Percentiles rank a stretch among this genome's conserved stretches.
Conservation (phyloP, 2,329 filamentous ascomycete genomes). For the Aspergillus japonicus region DNA sequence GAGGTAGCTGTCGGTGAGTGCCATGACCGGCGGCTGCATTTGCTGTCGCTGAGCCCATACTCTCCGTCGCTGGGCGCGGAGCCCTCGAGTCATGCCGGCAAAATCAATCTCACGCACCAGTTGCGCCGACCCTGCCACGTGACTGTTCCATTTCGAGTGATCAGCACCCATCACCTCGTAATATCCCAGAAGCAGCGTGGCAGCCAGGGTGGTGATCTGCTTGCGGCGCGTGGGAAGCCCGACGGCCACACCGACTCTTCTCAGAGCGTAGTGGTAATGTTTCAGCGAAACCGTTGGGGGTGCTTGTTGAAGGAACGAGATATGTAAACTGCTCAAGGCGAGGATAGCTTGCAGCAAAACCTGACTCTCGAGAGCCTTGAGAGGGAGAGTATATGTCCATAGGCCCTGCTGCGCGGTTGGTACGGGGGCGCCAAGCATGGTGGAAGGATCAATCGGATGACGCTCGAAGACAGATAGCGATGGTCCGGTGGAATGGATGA, state of each 20-base stretch:
- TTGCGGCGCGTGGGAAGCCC: slow-evolving; percentile 66
- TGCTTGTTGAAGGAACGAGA: slow-evolving; percentile 73
- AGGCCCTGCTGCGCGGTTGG: slow-evolving; percentile 58
- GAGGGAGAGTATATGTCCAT: slow-evolving; percentile 76
- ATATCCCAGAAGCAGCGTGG: slow-evolving; percentile 80
- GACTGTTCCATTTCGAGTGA: slow-evolving; percentile 92
- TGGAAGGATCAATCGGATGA: slow-evolving; percentile 69
- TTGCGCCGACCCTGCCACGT: slow-evolving; percentile 79
- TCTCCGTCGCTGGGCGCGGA: slow-evolving; percentile 63
- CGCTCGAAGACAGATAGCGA: slow-evolving; percentile 86
- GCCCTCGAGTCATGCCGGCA: slow-evolving; percentile 66
- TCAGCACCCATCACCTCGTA: slow-evolving; percentile 95
- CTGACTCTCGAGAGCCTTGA: slow-evolving; percentile 80
- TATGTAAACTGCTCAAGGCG: slow-evolving; percentile 81
- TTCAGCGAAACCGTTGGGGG: slow-evolving; percentile 79
- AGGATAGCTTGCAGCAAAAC: slow-evolving; percentile 87
- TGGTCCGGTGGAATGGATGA: slow-evolving; percentile 83
- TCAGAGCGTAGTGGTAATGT: slow-evolving; percentile 85
- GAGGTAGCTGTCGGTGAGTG: slow-evolving; percentile 18
- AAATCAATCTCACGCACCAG: slow-evolving; percentile 82
- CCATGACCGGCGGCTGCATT: slow-evolving; percentile 21
- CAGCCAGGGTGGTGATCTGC: slow-evolving; percentile 80
- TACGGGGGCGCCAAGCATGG: slow-evolving; percentile 63
- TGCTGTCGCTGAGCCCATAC: slow-evolving; percentile 35
- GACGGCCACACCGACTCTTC: slow-evolving; percentile 74